These are phyloP conservation scores for Anisogramma anomala DNA, from an alignment of 2,329 filamentous ascomycete species.

Conservation along the genomic window DNA sequence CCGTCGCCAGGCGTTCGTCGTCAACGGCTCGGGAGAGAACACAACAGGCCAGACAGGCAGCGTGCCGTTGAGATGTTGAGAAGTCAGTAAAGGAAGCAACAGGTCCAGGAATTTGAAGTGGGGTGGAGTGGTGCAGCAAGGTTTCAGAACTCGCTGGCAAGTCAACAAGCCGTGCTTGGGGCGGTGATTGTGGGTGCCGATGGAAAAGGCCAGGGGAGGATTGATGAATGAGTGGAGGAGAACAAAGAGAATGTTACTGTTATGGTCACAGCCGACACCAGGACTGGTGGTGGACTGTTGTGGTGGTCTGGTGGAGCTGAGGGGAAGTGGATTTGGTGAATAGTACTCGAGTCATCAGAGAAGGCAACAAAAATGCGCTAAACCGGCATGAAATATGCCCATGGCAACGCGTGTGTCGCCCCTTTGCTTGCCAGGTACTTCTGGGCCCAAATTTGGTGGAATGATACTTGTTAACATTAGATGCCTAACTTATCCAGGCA, in stretches of 20 bases:
- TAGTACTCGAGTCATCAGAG: not conserved
- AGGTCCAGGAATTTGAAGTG: slow-evolving; percentile 4
- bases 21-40: slow-evolving; percentile 4
- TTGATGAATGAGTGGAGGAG: not conserved
- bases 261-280: not conserved
- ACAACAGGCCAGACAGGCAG: slow-evolving; percentile 11
- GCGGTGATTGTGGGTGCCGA: no score
- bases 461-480: no score
- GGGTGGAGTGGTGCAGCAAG: slow-evolving; percentile 2
- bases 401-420: no score
- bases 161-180: slow-evolving; percentile 6
- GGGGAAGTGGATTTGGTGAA: not conserved
- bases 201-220: no score
- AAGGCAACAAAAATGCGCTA: not conserved
- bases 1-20: no score
- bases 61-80: slow-evolving; percentile 8
- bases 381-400: no score
- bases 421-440: no score
- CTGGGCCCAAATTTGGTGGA: no score
- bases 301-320: not conserved
- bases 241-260: not conserved
- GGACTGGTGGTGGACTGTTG: not conserved
- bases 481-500: not conserved
- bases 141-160: not conserved
- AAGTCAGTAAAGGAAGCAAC: slow-evolving; percentile 8